Base-by-base conservation (phyloP, 2,329 filamentous ascomycete species). In the Phaeosphaeriaceae sp. region DNA sequence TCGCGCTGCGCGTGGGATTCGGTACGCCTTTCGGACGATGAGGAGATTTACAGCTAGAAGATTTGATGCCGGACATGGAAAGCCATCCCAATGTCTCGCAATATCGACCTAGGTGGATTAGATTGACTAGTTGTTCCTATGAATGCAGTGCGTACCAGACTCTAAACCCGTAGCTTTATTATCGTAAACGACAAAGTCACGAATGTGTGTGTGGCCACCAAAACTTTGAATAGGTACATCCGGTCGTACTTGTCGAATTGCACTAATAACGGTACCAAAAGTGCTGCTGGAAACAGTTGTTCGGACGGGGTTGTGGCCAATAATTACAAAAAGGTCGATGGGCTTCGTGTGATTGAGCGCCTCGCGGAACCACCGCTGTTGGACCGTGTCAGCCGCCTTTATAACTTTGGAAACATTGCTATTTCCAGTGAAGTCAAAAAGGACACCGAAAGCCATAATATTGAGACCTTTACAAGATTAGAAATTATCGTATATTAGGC, bases 41-140 rank as follows among this genome's bases (percentile, higher is more conserved):
- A 20, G 76, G 77, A 4, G 60, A 56, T 28, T 73, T 75, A 64
- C 77, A 80, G 43, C 76, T 78, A 28, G 67, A 70, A 1, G 72
- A 74, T 43, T 80, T 67, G 56, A 88, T 81, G 13, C 85, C 85
- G 41, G 79, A 80, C 72, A 88, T 81, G n/a, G 84, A 81, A 17
- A 87, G 66, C 82, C 84, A 89, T 18, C 86, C 86, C 0, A 88
- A 75, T 1, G 85, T 88, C 72, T 89, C 86, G 64, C 85, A 88
- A 69, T 87, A 88, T 43, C 83, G 79, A 5, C n/a, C n/a, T n/a
- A n/a, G n/a, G n/a, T n/a, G n/a, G n/a, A n/a, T n/a, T n/a, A n/a
- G n/a, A n/a, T n/a, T n/a, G n/a, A n/a, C n/a, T n/a, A n/a, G n/a
- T n/a, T n/a, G n/a, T n/a, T n/a, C n/a, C n/a, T n/a, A n/a, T n/a